Conservation (phyloP, 2,329 filamentous ascomycete species). For the Trichoderma sp. region DNA sequence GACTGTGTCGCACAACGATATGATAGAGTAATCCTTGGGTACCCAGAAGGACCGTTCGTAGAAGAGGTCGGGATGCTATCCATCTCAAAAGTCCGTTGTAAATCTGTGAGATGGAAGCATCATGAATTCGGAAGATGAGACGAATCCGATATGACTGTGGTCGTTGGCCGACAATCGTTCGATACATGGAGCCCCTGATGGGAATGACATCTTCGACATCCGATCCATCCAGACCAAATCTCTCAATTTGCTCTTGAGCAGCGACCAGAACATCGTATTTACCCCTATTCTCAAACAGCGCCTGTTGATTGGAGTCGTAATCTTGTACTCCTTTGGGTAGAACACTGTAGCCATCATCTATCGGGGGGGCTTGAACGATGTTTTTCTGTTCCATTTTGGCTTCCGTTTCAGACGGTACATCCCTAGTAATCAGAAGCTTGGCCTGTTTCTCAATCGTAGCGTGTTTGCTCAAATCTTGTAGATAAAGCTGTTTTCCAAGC, state of each 20-base stretch:
- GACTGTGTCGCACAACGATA: constrained; percentile 26
- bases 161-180: constrained; percentile 33
- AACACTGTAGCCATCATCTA: neutral
- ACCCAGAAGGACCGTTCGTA: constrained; percentile 32
- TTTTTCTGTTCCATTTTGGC: too few relatives aligned
- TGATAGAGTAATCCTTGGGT: constrained; percentile 28
- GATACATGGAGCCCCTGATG: constrained; percentile 32
- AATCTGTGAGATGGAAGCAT: constrained; percentile 26
- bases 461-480: constrained; percentile 35
- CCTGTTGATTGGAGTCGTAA: neutral
- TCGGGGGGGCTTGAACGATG: neutral
- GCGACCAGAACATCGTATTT: constrained; percentile 9
- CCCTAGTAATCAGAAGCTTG: constrained; percentile 24
- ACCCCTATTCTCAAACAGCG: neutral
- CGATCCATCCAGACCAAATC: constrained; percentile 24
- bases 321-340: neutral
- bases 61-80: constrained; percentile 30
- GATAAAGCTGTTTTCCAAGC: constrained; percentile 33
- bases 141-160: constrained; percentile 37
- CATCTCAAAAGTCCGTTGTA: constrained; percentile 30
- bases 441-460: constrained; percentile 36
- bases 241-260: constrained; percentile 15
- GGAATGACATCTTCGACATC: constrained; percentile 32
- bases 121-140: constrained; percentile 32
- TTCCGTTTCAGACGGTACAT: neutral